Percentiles rank a stretch among this genome's conserved stretches.
Conservation (phyloP, 257 asterid species). For the Nicotiana noctiflora region DNA sequence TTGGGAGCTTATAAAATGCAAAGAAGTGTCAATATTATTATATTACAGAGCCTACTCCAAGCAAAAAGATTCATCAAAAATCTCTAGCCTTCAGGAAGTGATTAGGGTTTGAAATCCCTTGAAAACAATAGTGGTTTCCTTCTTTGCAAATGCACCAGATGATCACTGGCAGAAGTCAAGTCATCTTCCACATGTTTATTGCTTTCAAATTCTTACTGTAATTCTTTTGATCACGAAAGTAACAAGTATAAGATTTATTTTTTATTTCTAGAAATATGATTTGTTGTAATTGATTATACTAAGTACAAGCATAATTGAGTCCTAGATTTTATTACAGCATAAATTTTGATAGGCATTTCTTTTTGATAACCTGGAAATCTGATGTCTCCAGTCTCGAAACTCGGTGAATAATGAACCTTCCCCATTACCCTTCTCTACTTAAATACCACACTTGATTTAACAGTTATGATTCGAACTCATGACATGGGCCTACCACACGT, state of each 20-base stretch:
- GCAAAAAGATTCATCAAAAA: background rate
- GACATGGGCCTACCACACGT: background rate
- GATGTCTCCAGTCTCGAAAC: background rate
- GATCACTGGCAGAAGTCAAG: background rate
- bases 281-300: no score
- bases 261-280: background rate
- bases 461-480: background rate
- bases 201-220: background rate
- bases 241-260: no score
- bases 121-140: background rate
- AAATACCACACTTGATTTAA: background rate
- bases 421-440: background rate
- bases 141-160: background rate
- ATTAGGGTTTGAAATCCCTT: background rate
- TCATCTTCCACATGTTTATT: background rate
- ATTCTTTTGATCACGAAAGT: background rate
- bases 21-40: background rate
- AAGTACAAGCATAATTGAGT: background rate
- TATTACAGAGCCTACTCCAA: background rate
- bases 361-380: background rate
- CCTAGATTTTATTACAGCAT: background rate
- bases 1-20: background rate
- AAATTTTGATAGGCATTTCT: background rate
- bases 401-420: background rate
- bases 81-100: background rate